phyloP scores from a whole-genome alignment of 2,329 filamentous ascomycete genomes.

The Aspergillus bombycis region DNA sequence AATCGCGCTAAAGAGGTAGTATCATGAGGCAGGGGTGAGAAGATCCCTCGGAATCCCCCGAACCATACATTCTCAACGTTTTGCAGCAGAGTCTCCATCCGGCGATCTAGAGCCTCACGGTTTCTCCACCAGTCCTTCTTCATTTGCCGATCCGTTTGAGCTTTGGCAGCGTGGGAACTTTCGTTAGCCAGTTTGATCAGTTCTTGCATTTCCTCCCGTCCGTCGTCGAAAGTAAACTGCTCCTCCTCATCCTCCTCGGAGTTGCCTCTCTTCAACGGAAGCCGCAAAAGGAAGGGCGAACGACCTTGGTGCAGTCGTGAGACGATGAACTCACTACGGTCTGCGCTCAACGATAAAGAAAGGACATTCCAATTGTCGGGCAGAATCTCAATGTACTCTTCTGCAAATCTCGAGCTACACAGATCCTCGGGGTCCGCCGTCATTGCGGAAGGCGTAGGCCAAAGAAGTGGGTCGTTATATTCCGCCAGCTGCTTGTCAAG shows the following conservation, averaged over 20 bases:
- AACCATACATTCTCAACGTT: slow-evolving; percentile 95
- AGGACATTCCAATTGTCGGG: slow-evolving; percentile 82
- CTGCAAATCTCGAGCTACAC: slow-evolving; percentile 66
- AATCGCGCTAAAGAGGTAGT: slow-evolving; percentile 72
- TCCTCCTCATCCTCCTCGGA: slow-evolving; percentile 76
- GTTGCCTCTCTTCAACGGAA: slow-evolving; percentile 82
- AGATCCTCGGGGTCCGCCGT: slow-evolving; percentile 40
- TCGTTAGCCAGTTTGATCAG: slow-evolving; percentile 82
- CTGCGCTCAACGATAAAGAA: slow-evolving; percentile 81
- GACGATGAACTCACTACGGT: slow-evolving; percentile 80
- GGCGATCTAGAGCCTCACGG: slow-evolving; percentile 75
- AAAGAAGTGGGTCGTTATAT: slow-evolving; percentile 51
- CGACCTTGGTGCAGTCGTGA: slow-evolving; percentile 78
- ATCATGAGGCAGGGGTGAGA: slow-evolving; percentile 71
- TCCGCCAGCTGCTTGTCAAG: slow-evolving; percentile 51
- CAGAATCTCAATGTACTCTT: slow-evolving; percentile 82
- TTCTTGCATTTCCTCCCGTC: slow-evolving; percentile 76
- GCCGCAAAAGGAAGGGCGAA: slow-evolving; percentile 80
- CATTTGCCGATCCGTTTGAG: slow-evolving; percentile 73
- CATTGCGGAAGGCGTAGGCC: slow-evolving; percentile 46
- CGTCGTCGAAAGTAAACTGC: slow-evolving; percentile 80
- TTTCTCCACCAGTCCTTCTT: slow-evolving; percentile 89
- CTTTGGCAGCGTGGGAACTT: slow-evolving; percentile 74
- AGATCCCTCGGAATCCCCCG: slow-evolving; percentile 92
- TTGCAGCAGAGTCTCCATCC: slow-evolving; percentile 75